Conservation (phyloP, 805 yeast genomes). For the Yamadazyma laniorum region DNA sequence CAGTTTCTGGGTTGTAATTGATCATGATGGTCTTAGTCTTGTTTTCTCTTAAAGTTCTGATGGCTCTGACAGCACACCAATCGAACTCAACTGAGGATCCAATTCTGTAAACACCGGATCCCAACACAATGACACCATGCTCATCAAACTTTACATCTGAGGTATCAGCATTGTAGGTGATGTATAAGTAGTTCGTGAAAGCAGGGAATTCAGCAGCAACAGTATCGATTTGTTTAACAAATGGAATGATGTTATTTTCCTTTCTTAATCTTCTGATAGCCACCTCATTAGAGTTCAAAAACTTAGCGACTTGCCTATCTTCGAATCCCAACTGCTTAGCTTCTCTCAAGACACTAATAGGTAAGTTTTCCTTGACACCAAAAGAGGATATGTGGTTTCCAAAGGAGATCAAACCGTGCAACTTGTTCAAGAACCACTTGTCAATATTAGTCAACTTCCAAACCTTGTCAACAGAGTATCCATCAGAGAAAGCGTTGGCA, state of each 20-base stretch:
- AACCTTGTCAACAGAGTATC: conserved; percentile 87
- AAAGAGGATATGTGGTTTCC: conserved; percentile 59
- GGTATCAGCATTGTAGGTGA: conserved; percentile 89
- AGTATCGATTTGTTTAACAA: conserved; percentile 95
- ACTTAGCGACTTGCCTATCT: conserved; percentile 92
- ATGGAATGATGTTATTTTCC: conserved; percentile 83
- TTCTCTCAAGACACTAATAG: conserved; percentile 62
- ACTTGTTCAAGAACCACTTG: conserved; percentile 92
- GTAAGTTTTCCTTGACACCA: conserved; percentile 59
- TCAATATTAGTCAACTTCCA: conserved; percentile 92
- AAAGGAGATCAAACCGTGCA: conserved; percentile 69
- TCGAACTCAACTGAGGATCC: conserved; percentile 99
- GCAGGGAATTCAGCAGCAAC: conserved; percentile 99
- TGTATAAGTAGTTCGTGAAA: conserved; percentile 86
- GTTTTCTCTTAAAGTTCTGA: conserved; percentile 79
- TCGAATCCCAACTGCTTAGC: conserved; percentile 97
- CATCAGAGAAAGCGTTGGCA: conserved; percentile 88
- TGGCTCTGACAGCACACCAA: conserved; percentile 99
- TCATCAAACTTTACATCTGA: conserved; percentile 88
- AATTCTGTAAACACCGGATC: conserved; percentile 98
- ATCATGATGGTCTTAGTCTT: conserved; percentile 90
- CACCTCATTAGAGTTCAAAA: conserved; percentile 84
- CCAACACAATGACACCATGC: conserved; percentile 91
- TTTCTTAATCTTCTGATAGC: conserved; percentile 87
- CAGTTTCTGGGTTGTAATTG: conserved; percentile 98